Base-by-base conservation (phyloP, 2,329 filamentous ascomycete genomes). In the Penicillium nordicum region DNA sequence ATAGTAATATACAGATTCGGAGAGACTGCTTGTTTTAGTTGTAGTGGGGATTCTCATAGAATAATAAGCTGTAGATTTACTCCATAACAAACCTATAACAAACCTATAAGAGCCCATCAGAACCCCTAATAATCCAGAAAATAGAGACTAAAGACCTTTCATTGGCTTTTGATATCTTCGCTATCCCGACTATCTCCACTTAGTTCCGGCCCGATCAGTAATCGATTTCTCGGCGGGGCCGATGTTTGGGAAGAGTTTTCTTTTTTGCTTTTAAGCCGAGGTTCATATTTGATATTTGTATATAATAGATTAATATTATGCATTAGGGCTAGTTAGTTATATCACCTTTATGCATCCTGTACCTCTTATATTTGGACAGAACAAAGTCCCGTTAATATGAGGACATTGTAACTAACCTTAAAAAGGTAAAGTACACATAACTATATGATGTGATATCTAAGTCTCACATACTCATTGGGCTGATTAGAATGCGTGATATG, bases 141-240 rank as follows among this genome's bases (percentile, higher is more conserved):
- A 46, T 11, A 34, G n/a, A 34, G 12, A 11, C 5, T 0, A 3
- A 43, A 27, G 5, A 3, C 5, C 9, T n/a, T n/a, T 46, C 21
- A 46, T 46, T 46, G 44, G 44, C 44, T 36, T 46, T 46, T 6
- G 18, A 46, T n/a, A 11, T 21, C n/a, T n/a, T 34, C 14, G 11
- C 41, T 29, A 46, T 36, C 34, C 48, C 53, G 48, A 46, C 14
- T 14, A 29, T 32, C 42, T 46, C 44, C 48, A 56, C 53, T 36
- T 38, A 55, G 10, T 42, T n/a, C 30, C 44, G 48, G 53, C 48
- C 53, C 53, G 53, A 52, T 56, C 49, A 52, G 34, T 52, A 56
- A 52, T 52, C 48, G 18, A 12, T 18, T 32, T 25, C 32, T 51
- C 53, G 53, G 53, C 9, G 30, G 11, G 23, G n/a, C 29, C 41